Percentiles rank a stretch among this genome's conserved stretches.
Evolutionary conservation across 2,329 filamentous ascomycete species (phyloP).

Genomic region (Sordariomycetes sp.): DNA sequence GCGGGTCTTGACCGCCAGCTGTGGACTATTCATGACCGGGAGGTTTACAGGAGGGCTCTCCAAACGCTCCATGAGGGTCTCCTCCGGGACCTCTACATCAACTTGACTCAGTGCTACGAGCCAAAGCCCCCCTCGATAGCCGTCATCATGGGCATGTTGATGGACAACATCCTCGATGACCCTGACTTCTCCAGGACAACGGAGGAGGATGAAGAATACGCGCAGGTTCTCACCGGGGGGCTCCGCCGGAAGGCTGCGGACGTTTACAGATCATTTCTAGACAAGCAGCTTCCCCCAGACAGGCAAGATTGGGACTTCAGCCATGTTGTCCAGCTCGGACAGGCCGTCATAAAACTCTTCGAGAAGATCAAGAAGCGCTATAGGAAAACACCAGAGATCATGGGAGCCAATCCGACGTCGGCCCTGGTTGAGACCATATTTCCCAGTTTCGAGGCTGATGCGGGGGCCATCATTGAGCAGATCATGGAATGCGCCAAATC

Average conservation of each 20-base stretch:
- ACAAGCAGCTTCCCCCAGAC: constrained; percentile 68
- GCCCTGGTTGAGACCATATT: constrained; percentile 77
- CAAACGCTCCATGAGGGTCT: constrained; percentile 68
- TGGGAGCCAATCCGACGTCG: constrained; percentile 57
- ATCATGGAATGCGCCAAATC: constrained; percentile 66
- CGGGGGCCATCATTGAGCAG: constrained; percentile 69
- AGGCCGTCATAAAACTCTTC: constrained; percentile 73
- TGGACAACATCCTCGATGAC: constrained; percentile 74
- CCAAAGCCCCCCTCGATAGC: constrained; percentile 75
- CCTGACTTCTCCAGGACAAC: constrained; percentile 60
- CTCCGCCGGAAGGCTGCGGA: constrained; percentile 64
- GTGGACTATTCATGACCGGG: constrained; percentile 62
- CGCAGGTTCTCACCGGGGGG: constrained; percentile 59
- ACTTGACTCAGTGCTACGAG: constrained; percentile 84
- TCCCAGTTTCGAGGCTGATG: constrained; percentile 83
- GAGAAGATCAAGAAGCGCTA: constrained; percentile 91
- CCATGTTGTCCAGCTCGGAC: constrained; percentile 81
- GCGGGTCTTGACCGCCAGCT: constrained; percentile 44
- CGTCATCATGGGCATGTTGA: constrained; percentile 67
- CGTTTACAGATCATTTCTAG: constrained; percentile 71
- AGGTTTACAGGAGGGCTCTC: constrained; percentile 65
- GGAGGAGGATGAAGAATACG: constrained; percentile 63
- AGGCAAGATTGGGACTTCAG: constrained; percentile 83
- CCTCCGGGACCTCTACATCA: constrained; percentile 75
- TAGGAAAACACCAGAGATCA: constrained; percentile 73